Evolutionary conservation across 139 green algal genomes (phyloP).

Genomic region (Volvox reticuliferus): DNA sequence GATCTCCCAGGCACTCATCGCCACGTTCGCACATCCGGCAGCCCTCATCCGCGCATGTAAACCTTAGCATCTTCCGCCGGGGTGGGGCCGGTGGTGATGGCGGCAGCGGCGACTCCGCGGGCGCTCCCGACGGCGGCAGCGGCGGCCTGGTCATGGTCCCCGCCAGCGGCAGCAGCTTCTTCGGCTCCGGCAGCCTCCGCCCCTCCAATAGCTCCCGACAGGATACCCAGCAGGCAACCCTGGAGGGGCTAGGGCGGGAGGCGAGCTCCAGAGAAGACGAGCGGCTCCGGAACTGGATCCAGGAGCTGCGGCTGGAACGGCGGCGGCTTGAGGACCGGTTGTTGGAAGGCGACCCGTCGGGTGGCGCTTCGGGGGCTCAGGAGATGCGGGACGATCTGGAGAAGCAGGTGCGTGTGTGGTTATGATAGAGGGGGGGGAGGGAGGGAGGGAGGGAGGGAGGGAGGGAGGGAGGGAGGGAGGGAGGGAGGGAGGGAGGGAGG

Average conservation of each 20-base stretch:
- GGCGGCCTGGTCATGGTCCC: neutral
- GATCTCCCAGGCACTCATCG: too few relatives aligned
- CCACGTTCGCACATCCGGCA: too few relatives aligned
- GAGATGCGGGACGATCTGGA: conserved; percentile 57
- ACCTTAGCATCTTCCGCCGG: too few relatives aligned
- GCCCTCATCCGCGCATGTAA: too few relatives aligned
- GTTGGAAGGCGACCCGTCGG: conserved; percentile 31
- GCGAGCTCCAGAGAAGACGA: conserved; percentile 39
- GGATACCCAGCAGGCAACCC: too few relatives aligned
- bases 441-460: too few relatives aligned
- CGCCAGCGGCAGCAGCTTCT: neutral
- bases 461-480: too few relatives aligned
- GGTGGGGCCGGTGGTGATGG: too few relatives aligned
- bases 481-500: too few relatives aligned
- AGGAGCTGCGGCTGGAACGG: conserved; percentile 56
- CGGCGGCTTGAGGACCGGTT: conserved; percentile 60
- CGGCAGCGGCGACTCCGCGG: too few relatives aligned
- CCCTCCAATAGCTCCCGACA: neutral
- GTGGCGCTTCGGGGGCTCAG: conserved; percentile 1
- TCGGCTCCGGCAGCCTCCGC: neutral
- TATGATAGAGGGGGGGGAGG: too few relatives aligned
- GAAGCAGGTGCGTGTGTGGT: conserved; percentile 27
- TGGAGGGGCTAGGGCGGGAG: neutral
- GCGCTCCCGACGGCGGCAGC: too few relatives aligned
- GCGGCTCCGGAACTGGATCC: conserved; percentile 45